Conservation (phyloP, 257 asterid species). For the Mitragyna speciosa region DNA sequence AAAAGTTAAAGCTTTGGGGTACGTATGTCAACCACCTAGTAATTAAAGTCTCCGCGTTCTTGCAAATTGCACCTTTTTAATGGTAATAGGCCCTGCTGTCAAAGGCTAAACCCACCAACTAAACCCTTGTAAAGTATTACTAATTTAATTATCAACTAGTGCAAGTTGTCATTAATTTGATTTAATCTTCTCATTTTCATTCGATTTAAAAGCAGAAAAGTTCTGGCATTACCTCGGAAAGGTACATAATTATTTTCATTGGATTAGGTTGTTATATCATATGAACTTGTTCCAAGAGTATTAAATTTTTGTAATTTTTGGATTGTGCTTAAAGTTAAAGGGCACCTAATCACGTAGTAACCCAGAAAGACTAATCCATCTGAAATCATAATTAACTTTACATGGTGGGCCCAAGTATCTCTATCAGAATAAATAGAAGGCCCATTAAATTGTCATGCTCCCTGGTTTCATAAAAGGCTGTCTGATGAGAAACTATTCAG, state of each 20-base stretch:
- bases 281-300: background rate
- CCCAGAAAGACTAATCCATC: background rate
- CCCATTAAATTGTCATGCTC: background rate
- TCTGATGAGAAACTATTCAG: background rate
- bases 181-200: background rate
- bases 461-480: background rate
- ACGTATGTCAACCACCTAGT: background rate
- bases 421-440: background rate
- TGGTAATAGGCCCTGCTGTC: background rate
- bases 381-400: background rate
- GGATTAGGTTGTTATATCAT: background rate
- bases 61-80: constrained; percentile 20
- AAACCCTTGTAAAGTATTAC: background rate
- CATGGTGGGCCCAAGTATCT: background rate
- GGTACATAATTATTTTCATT: background rate
- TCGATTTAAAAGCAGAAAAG: background rate
- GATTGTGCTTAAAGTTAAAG: background rate
- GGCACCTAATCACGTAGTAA: constrained; percentile 12
- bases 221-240: background rate
- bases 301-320: background rate
- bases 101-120: background rate
- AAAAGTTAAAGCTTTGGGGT: background rate
- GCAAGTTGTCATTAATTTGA: constrained; percentile 11
- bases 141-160: constrained; percentile 2
- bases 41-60: background rate